phyloP scores from a whole-genome alignment of 2,329 filamentous ascomycete species.

The Rhynchosporium agropyri region DNA sequence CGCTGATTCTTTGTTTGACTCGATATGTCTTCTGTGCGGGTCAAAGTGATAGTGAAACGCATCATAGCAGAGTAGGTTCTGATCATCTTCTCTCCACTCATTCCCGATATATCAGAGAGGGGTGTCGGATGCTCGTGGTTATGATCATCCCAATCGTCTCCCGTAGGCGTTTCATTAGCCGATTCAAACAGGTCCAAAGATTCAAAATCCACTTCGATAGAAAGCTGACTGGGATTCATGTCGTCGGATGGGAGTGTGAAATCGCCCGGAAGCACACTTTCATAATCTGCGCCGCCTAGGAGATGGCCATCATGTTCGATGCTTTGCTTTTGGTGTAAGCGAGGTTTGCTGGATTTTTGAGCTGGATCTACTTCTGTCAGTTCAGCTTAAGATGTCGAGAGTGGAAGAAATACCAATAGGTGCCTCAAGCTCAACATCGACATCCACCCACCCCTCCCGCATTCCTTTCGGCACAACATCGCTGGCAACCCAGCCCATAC shows the following conservation, averaged over 20 bases:
- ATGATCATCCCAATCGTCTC: slow-evolving; percentile 36
- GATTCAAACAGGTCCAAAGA: slow-evolving; percentile 55
- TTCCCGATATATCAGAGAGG: slow-evolving; percentile 24
- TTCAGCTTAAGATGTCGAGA: not conserved
- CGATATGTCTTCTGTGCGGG: too few species aligned
- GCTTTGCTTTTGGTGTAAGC: slow-evolving; percentile 62
- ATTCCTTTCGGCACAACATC: slow-evolving; percentile 57
- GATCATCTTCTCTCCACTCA: slow-evolving; percentile 27
- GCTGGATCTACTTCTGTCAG: slow-evolving; percentile 49
- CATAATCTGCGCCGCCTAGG: slow-evolving; percentile 58
- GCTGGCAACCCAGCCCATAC: slow-evolving; percentile 70
- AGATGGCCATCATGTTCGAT: slow-evolving; percentile 64
- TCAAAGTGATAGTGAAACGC: slow-evolving; percentile 33
- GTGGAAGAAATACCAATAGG: slow-evolving; percentile 24
- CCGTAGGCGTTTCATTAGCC: slow-evolving; percentile 41
- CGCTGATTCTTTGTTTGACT: too few species aligned
- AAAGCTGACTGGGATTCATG: slow-evolving; percentile 46
- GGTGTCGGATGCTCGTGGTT: not conserved
- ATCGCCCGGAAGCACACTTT: slow-evolving; percentile 59
- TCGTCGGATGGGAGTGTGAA: slow-evolving; percentile 64
- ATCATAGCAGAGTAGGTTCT: slow-evolving; percentile 41
- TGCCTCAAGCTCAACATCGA: slow-evolving; percentile 56
- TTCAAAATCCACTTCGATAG: slow-evolving; percentile 53
- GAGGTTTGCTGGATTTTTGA: slow-evolving; percentile 55
- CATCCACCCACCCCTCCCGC: slow-evolving; percentile 60